These are phyloP conservation scores for Paraphaeosphaeria sporulosa DNA, from an alignment of 2,329 filamentous ascomycete genomes.

Conservation along the genomic window DNA sequence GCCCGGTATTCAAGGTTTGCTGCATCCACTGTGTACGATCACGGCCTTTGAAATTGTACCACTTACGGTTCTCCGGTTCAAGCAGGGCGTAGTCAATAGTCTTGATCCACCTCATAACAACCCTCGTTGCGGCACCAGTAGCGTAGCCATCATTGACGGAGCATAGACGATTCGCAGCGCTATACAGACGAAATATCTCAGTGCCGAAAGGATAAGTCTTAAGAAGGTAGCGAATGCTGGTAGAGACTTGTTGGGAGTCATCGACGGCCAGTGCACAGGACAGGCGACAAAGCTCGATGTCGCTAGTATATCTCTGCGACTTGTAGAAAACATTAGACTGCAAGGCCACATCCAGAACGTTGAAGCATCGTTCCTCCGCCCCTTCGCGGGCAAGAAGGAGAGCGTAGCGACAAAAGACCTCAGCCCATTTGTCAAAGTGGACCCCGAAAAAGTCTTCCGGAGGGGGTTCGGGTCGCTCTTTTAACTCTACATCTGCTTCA, in stretches of 20 bases:
- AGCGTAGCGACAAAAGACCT: slow-evolving; percentile 88
- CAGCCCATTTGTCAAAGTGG: slow-evolving; percentile 83
- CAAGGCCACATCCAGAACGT: slow-evolving; percentile 77
- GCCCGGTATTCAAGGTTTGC: slow-evolving; percentile 47
- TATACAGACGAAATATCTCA: slow-evolving; percentile 84
- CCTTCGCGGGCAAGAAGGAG: slow-evolving; percentile 74
- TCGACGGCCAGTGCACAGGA: slow-evolving; percentile 83
- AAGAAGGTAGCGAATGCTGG: slow-evolving; percentile 83
- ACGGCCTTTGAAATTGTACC: slow-evolving; percentile 49
- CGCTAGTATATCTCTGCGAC: slow-evolving; percentile 69
- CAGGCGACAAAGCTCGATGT: slow-evolving; percentile 80
- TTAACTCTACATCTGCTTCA: slow-evolving; percentile 35
- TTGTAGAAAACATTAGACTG: slow-evolving; percentile 85
- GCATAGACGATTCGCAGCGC: slow-evolving; percentile 77
- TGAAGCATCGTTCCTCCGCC: slow-evolving; percentile 76
- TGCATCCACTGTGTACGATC: slow-evolving; percentile 51
- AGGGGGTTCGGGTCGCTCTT: slow-evolving; percentile 39
- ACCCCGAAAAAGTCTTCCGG: slow-evolving; percentile 76
- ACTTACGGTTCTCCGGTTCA: slow-evolving; percentile 57
- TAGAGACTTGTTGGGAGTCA: slow-evolving; percentile 77
- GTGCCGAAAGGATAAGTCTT: slow-evolving; percentile 80
- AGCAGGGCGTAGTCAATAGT: slow-evolving; percentile 77
- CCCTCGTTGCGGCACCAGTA: slow-evolving; percentile 85
- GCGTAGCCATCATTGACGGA: slow-evolving; percentile 78
- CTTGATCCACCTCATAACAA: slow-evolving; percentile 89